A percentile compares a stretch with the other conserved stretches of the same genome.
phyloP scores from a whole-genome alignment of 441 rosid genomes.

The Capsella rubella region DNA sequence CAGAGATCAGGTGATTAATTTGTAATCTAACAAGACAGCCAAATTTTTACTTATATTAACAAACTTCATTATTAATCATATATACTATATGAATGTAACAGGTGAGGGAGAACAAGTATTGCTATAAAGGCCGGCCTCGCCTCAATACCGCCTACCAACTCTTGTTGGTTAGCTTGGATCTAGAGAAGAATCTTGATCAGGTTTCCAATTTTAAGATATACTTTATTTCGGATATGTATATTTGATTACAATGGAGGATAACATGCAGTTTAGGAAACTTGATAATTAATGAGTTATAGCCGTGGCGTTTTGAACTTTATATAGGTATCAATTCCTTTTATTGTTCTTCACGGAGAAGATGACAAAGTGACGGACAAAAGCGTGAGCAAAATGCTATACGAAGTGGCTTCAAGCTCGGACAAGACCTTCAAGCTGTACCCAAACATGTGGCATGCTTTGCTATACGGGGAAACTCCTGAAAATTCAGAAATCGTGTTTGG shows the following conservation, averaged over 20 bases:
- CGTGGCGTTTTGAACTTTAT: conserved; percentile 15
- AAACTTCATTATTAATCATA: neutral
- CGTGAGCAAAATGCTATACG: conserved; percentile 57
- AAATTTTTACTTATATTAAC: neutral
- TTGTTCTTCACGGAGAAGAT: conserved; percentile 81
- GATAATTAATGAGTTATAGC: neutral
- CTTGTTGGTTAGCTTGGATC: conserved; percentile 54
- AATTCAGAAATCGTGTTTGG: conserved; percentile 63
- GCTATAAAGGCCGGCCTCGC: conserved; percentile 82
- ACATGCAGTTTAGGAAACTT: neutral
- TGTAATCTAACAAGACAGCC: neutral
- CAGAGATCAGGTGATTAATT: conserved; percentile 62
- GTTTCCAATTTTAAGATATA: conserved; percentile 40
- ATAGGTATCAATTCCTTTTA: conserved; percentile 74
- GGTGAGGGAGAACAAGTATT: conserved; percentile 66
- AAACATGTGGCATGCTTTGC: conserved; percentile 89
- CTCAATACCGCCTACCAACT: conserved; percentile 75
- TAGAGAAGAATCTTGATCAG: conserved; percentile 68
- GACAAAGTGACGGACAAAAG: conserved; percentile 76
- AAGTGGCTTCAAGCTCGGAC: conserved; percentile 69
- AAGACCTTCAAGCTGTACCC: conserved; percentile 79
- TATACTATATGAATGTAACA: conserved; percentile 32
- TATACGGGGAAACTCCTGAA: conserved; percentile 70
- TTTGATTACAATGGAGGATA: neutral
- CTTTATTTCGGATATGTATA: neutral